Base-by-base conservation (phyloP, 2,329 filamentous ascomycete species). In the Alternaria angustiovoidea region DNA sequence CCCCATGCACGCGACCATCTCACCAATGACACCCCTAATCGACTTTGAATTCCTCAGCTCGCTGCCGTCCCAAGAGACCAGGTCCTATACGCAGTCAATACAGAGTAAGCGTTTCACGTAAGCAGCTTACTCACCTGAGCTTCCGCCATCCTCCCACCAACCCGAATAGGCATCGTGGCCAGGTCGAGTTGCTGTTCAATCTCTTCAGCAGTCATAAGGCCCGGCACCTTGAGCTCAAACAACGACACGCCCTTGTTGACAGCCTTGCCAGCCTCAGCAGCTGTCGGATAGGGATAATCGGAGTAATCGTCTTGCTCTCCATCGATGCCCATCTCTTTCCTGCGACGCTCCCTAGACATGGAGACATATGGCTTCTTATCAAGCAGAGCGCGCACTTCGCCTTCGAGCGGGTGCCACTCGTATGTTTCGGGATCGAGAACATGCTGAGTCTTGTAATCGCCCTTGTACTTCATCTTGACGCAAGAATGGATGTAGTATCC, bases 401-500 rank as follows among this genome's bases (percentile, higher is more conserved):
- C 78, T 65, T 88, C 84, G 4, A 92, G 74, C 0, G 81, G 80
- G 63, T 89, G 82, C 90, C 90, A 93, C 8, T 79, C 74, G 63
- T 89, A 81, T 0, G 84, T 85, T 62, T 88, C 86, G 0, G 90
- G 89, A 65, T 94, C 90, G 11, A 94, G 83, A 11, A 95, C 84
- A 70, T 89, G 87, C 72, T 93, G 90, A 1, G 91, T 91, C 11
- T 84, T 82, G 75, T 91, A 95, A 72, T 93, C 89, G 59, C 89
- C 90, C 81, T 95, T 95, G 81, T 95, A 95, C 68, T 85, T 84
- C 92, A 95, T 94, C 81, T 95, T 95, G 54, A 86, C 83, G 70
- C 91, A 94, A 55, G 81, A 88, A 75, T 94, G 91, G 60, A 95
- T 94, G 70, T 94, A 95, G 77, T 88, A 94, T 6, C 92, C 88